These are phyloP conservation scores for Apiospora aurea DNA, from an alignment of 2,329 filamentous ascomycete species.

Conservation along the genomic window DNA sequence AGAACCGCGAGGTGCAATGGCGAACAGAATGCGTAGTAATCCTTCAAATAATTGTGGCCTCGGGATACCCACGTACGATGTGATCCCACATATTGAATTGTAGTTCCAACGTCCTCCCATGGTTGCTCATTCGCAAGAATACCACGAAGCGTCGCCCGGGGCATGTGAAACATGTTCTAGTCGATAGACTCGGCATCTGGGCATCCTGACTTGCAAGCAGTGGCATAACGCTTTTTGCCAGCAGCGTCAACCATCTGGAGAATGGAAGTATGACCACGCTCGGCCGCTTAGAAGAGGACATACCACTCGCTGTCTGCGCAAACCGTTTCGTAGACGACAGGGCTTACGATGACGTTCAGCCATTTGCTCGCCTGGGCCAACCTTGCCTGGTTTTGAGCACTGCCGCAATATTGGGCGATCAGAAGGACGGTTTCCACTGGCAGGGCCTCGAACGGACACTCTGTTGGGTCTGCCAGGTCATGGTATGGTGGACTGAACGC, in stretches of 20 bases:
- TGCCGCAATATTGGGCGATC: neutral
- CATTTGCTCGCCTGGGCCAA: neutral
- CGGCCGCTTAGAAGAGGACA: neutral
- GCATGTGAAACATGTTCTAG: neutral
- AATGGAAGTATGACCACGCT: neutral
- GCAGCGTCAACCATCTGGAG: neutral
- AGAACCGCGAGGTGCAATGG: slow-evolving; percentile 1
- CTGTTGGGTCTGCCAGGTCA: neutral
- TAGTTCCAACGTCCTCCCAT: no score
- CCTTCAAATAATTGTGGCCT: no score
- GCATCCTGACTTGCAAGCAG: neutral
- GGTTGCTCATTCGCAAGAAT: no score
- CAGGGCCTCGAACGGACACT: neutral
- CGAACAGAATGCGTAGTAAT: neutral
- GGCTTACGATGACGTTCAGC: neutral
- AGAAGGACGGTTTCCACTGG: neutral
- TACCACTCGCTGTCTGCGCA: neutral
- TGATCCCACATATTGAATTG: no score
- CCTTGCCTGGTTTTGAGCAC: neutral
- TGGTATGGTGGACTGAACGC: neutral
- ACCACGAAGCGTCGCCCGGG: no score
- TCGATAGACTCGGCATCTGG: neutral
- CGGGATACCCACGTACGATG: no score
- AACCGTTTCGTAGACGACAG: neutral
- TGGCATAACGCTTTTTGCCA: no score